These are phyloP conservation scores for Phytophthora idaei DNA, from an alignment of 352 stramenopile genomes.

Conservation along the genomic window DNA sequence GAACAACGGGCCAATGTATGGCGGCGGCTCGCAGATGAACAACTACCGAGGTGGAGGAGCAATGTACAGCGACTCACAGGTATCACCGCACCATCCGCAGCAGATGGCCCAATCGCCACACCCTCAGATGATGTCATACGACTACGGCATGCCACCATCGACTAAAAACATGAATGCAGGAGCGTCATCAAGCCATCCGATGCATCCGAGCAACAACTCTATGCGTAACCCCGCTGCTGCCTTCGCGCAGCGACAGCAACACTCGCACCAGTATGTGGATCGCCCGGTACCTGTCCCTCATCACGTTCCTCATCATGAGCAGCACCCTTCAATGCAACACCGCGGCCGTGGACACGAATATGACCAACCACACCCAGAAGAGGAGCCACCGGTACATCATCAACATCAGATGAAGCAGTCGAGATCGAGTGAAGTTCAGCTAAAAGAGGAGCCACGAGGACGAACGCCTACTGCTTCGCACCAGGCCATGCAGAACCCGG, in stretches of 20 bases:
- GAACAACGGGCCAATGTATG: slow-evolving; percentile 40
- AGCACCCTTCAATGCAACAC: slow-evolving; percentile 10
- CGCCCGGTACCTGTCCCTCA: slow-evolving; percentile 19
- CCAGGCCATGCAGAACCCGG: slow-evolving; percentile 48
- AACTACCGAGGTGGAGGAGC: slow-evolving; percentile 41
- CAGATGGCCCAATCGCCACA: slow-evolving; percentile 45
- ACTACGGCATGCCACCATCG: slow-evolving; percentile 33
- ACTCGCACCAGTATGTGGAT: slow-evolving; percentile 35
- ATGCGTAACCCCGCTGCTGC: slow-evolving; percentile 44
- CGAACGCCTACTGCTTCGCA: slow-evolving; percentile 14
- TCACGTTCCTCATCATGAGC: slow-evolving; percentile 30
- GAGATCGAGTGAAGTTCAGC: slow-evolving; percentile 6
- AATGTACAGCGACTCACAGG: slow-evolving; percentile 32
- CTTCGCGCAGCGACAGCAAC: slow-evolving; percentile 50
- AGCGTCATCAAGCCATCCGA: slow-evolving; percentile 19
- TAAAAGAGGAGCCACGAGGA: slow-evolving; percentile 22
- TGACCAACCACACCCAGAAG: slow-evolving; percentile 36
- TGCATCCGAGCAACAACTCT: slow-evolving; percentile 26
- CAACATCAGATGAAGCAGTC: slow-evolving; percentile 31
- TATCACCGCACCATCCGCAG: slow-evolving; percentile 40
- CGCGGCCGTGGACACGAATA: slow-evolving; percentile 30
- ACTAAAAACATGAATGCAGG: slow-evolving; percentile 25
- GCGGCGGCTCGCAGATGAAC: slow-evolving; percentile 33
- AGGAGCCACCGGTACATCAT: slow-evolving; percentile 27
- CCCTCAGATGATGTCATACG: slow-evolving; percentile 53